Percentiles rank a stretch among this genome's conserved stretches.
Conservation (phyloP, 1,284 basidiomycete species). For the Wallemia ichthyophaga region DNA sequence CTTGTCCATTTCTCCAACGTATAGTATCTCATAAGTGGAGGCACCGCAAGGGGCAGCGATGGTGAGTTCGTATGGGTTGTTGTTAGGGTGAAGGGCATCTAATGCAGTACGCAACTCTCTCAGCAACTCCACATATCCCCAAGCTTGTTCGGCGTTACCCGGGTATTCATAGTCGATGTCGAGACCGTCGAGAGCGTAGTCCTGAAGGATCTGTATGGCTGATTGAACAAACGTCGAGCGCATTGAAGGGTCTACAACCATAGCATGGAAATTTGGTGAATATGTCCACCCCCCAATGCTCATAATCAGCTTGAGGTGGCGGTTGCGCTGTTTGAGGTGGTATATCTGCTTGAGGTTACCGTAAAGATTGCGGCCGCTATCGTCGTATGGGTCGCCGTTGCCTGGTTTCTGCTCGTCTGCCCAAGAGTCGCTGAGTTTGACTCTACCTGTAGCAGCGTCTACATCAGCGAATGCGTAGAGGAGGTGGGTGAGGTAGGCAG, state of each 20-base stretch:
- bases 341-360: constrained; percentile 16
- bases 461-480: constrained; percentile 17
- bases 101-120: constrained; percentile 12
- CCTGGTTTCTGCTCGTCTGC: constrained; percentile 11
- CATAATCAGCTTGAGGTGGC: constrained; percentile 15
- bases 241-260: constrained; percentile 5
- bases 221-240: constrained; percentile 13
- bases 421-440: constrained; percentile 15
- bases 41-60: constrained; percentile 14
- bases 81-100: constrained; percentile 6
- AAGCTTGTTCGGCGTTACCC: constrained; percentile 11
- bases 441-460: constrained; percentile 11
- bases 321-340: constrained; percentile 12
- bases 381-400: constrained; percentile 13
- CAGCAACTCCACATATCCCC: constrained; percentile 15
- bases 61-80: constrained; percentile 11
- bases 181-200: constrained; percentile 17
- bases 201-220: constrained; percentile 14
- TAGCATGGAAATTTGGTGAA: constrained; percentile 8
- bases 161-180: constrained; percentile 18
- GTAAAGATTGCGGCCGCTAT: constrained; percentile 9
- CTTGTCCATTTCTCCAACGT: constrained; percentile 15
- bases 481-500: constrained; percentile 13
- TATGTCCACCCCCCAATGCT: constrained; percentile 16
- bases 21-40: constrained; percentile 11